Evolutionary conservation across 169 alveolate genomes (phyloP).

Genomic region (Plasmodium berghei): DNA sequence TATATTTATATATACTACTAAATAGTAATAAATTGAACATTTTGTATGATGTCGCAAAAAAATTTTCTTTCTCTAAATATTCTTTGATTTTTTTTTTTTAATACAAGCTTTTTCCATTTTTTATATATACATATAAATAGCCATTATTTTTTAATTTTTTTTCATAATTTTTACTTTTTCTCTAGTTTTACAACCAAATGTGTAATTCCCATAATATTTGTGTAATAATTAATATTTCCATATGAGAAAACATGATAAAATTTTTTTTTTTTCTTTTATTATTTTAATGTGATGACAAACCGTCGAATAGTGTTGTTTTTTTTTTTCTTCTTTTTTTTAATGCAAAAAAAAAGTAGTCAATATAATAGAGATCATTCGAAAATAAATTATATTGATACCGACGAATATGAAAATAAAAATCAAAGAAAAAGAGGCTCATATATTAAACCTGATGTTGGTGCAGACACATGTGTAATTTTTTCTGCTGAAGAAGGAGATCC

Average conservation of each 20-base stretch:
- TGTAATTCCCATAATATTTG: not conserved
- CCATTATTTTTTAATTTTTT: not conserved
- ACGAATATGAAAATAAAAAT: slow-evolving; percentile 22
- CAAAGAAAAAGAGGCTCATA: not conserved
- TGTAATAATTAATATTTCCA: not conserved
- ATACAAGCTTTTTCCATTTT: no score
- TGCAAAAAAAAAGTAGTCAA: slow-evolving; percentile 30
- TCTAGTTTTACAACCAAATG: not conserved
- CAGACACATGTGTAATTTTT: slow-evolving; percentile 62
- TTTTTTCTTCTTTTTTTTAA: slow-evolving; percentile 28
- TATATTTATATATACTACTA: no score
- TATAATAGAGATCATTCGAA: slow-evolving; percentile 8
- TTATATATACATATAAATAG: no score
- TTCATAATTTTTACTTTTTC: slow-evolving; percentile 14
- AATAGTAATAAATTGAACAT: no score
- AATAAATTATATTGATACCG: not conserved
- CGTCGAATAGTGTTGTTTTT: slow-evolving; percentile 27
- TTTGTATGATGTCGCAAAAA: no score
- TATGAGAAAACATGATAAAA: slow-evolving; percentile 5
- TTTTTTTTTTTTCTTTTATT: slow-evolving; percentile 24
- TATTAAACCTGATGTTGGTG: slow-evolving; percentile 26
- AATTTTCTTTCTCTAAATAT: no score
- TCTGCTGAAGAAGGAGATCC: slow-evolving; percentile 59
- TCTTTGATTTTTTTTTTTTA: no score
- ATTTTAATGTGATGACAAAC: slow-evolving; percentile 43